Base-by-base conservation (phyloP, 371 early-diverging fungal species). In the Vairimorpha ceranae region DNA sequence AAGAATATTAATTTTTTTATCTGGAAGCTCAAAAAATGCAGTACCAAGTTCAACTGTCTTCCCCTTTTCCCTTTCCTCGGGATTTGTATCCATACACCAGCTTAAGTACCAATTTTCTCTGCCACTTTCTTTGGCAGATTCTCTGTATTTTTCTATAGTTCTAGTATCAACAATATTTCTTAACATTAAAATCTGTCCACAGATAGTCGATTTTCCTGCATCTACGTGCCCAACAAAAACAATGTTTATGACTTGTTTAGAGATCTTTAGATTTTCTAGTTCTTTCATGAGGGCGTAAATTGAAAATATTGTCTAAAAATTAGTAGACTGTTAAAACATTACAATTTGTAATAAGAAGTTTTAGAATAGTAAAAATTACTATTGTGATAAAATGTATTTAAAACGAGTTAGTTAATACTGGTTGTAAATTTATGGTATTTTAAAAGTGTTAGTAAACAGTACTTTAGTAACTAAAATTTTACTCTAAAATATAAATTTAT, bases 171-270 rank as follows among this genome's bases (percentile, higher is more conserved):
- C 93, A 92, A 94, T 90, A 87, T 94, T 93, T 87, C 92, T 90
- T 87, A 93, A 90, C 90, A 93, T 93, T 86, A 97, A 91, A 86
- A 98, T 90, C 87, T 94, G 95, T 85, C 99, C 99, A 91, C 94
- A 92, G 70, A 93, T 85, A 7, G 99, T 98, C 45, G 91, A 90
- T 84, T 98, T 97, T 76, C 99, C 99, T 3, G 95, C 92, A 85
- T 98, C 97, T 88, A 96, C 97, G 90, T 97, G 96, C 78, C 98
- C 98, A 84, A 95, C 93, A 87, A 97, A 93, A 86, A 95, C 92
- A 87, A 94, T 75, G 51, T 77, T 77, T 33, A 77, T 14, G 2
- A 56, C 27, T 76, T 72, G 27, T 54, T 54, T 54, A 8, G 60
- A 25, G 17, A 27, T 48, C n/a, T 48, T 14, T 48, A 48, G n/a